Evolutionary conservation across 2,329 filamentous ascomycete species (phyloP).

Genomic region (Penicillium crustosum): DNA sequence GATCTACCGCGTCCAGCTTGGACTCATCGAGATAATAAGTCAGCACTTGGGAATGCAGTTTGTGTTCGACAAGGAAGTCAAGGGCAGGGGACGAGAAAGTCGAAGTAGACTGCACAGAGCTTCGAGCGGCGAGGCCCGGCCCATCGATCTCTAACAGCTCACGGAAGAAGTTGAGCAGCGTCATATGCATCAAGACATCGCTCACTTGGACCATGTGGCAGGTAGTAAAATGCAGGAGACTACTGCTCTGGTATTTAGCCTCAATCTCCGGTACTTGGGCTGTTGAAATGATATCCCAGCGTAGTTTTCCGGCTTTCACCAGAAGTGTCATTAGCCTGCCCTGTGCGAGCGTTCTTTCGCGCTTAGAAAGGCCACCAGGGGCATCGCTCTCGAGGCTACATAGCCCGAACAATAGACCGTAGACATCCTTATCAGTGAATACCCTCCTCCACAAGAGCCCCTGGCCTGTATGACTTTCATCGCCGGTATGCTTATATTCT

Average conservation of each 20-base stretch:
- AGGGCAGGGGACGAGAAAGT: conserved; percentile 46
- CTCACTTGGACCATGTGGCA: conserved; percentile 57
- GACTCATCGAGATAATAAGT: conserved; percentile 54
- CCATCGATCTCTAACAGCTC: conserved; percentile 51
- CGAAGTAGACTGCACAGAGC: conserved; percentile 34
- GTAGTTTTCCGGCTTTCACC: conserved; percentile 52
- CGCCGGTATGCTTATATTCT: conserved; percentile 19
- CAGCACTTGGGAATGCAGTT: conserved; percentile 52
- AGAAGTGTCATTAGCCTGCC: conserved; percentile 61
- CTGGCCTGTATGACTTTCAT: conserved; percentile 41
- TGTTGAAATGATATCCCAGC: conserved; percentile 55
- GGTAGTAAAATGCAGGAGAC: conserved; percentile 57
- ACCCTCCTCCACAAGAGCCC: conserved; percentile 62
- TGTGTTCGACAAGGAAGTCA: conserved; percentile 53
- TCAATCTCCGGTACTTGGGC: conserved; percentile 57
- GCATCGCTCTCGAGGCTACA: conserved; percentile 48
- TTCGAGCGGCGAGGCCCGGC: conserved; percentile 35
- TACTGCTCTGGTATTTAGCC: conserved; percentile 36
- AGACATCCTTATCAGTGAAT: conserved; percentile 61
- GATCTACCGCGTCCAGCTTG: conserved; percentile 51
- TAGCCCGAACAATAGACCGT: conserved; percentile 56
- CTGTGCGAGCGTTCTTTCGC: conserved; percentile 60
- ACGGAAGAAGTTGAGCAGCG: conserved; percentile 57
- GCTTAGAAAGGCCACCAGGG: conserved; percentile 47
- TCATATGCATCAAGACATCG: conserved; percentile 62